Evolutionary conservation across 768 basidiomycete genomes (phyloP).

Genomic region (Candolleomyces efflorescens): DNA sequence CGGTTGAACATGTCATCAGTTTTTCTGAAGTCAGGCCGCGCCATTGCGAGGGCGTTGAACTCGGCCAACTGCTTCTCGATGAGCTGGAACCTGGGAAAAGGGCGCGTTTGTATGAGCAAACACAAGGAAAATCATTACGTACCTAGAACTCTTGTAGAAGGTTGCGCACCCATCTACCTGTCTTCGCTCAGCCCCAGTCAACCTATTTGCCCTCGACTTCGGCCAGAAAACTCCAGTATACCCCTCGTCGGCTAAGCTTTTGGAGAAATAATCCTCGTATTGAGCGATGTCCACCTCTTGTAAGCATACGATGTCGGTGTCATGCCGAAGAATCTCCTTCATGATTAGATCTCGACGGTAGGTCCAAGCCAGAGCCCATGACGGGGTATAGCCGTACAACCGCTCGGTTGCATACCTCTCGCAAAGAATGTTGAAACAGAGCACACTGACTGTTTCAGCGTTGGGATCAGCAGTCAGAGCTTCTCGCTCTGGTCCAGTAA

Average conservation of each 20-base stretch:
- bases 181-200: slow-evolving; percentile 79
- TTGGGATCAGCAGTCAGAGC: slow-evolving; percentile 55
- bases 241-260: slow-evolving; percentile 63
- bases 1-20: slow-evolving; percentile 99
- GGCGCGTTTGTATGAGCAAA: slow-evolving; percentile 11
- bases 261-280: slow-evolving; percentile 88
- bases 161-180: slow-evolving; percentile 95
- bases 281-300: slow-evolving; percentile 94
- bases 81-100: slow-evolving; percentile 67
- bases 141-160: slow-evolving; percentile 91
- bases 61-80: slow-evolving; percentile 94
- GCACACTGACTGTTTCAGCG: slow-evolving; percentile 71
- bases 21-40: slow-evolving; percentile 91
- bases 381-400: slow-evolving; percentile 93
- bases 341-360: slow-evolving; percentile 89
- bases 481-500: slow-evolving; percentile 57
- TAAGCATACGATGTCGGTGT: slow-evolving; percentile 88
- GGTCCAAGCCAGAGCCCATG: slow-evolving; percentile 95
- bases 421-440: slow-evolving; percentile 94
- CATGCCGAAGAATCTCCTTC: slow-evolving; percentile 74
- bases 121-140: slow-evolving; percentile 28
- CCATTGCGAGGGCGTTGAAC: slow-evolving; percentile 90
- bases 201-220: slow-evolving; percentile 90
- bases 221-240: slow-evolving; percentile 93
- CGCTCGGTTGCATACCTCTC: slow-evolving; percentile 84